Percentiles rank a stretch among this genome's conserved stretches.
Conservation (phyloP, 805 yeast genomes). For the Wickerhamomyces ciferrii region DNA sequence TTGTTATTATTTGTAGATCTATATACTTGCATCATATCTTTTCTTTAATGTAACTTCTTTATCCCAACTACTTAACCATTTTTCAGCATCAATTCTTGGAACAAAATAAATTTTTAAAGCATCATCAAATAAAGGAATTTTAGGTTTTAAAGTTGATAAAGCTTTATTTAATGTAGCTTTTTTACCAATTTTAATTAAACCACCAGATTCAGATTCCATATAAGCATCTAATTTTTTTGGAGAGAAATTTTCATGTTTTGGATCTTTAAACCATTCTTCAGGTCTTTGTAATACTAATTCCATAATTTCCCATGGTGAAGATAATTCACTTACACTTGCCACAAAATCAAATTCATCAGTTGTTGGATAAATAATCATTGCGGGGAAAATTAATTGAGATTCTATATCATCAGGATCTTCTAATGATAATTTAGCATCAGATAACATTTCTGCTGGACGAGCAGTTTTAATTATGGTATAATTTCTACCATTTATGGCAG, state of each 20-base stretch:
- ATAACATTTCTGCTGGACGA: conserved; percentile 52
- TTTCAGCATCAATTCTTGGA: conserved; percentile 60
- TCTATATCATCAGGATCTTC: conserved; percentile 66
- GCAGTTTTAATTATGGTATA: conserved; percentile 43
- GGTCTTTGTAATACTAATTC: conserved; percentile 62
- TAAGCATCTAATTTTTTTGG: conserved; percentile 60
- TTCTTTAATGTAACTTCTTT: conserved; percentile 52
- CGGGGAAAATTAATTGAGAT: conserved; percentile 79
- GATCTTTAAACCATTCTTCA: conserved; percentile 56
- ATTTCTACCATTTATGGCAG: conserved; percentile 61
- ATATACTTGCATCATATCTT: conserved; percentile 20
- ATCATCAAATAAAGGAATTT: conserved; percentile 73
- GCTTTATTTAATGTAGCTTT: conserved; percentile 62
- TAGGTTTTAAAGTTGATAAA: conserved; percentile 55
- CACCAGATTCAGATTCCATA: conserved; percentile 81
- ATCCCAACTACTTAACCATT: conserved; percentile 67
- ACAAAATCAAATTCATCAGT: conserved; percentile 80
- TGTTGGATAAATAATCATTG: conserved; percentile 76
- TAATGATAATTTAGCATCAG: conserved; percentile 45
- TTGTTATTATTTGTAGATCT: neutral
- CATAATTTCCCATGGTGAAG: conserved; percentile 60
- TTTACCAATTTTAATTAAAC: conserved; percentile 80
- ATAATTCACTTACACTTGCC: conserved; percentile 67
- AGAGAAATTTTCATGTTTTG: conserved; percentile 55
- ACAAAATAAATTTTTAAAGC: conserved; percentile 71